Evolutionary conservation across 257 asterid genomes (phyloP).

Genomic region (Scutellaria galericulata): DNA sequence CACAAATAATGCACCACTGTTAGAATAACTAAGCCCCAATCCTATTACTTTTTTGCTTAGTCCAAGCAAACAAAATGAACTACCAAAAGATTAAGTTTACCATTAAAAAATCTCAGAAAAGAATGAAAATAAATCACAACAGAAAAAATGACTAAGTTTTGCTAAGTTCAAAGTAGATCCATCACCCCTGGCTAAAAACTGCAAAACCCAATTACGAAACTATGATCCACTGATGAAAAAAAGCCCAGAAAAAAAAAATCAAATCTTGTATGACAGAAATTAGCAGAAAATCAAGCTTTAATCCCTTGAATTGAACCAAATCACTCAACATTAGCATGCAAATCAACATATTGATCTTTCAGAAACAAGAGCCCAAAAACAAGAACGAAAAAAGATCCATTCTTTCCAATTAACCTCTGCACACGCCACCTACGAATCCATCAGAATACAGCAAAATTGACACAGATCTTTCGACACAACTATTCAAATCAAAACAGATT

Average conservation of each 20-base stretch:
- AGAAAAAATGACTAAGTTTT: no score
- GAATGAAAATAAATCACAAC: no score
- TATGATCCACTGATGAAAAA: no score
- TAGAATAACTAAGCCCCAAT: no score
- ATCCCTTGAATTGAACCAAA: conserved; percentile 2
- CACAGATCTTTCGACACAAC: conserved; percentile 19
- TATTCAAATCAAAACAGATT: not conserved
- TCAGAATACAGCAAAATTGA: not conserved
- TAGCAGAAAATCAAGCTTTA: not conserved
- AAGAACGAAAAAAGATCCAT: conserved; percentile 11
- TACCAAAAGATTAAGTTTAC: not conserved
- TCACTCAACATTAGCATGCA: conserved; percentile 10
- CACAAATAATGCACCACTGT: no score
- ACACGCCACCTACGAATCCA: not conserved
- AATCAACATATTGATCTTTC: conserved; percentile 28
- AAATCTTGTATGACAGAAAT: conserved; percentile 1
- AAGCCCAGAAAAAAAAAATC: not conserved
- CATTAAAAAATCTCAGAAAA: no score
- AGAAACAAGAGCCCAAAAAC: not conserved
- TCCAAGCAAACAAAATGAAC: not conserved
- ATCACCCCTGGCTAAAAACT: not conserved
- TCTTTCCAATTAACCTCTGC: conserved; percentile 8
- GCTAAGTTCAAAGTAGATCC: conserved; percentile 7
- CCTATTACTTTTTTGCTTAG: not conserved
- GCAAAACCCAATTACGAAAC: conserved; percentile 1